Conservation (phyloP, 768 basidiomycete genomes). For the Exsudoporus frostii region DNA sequence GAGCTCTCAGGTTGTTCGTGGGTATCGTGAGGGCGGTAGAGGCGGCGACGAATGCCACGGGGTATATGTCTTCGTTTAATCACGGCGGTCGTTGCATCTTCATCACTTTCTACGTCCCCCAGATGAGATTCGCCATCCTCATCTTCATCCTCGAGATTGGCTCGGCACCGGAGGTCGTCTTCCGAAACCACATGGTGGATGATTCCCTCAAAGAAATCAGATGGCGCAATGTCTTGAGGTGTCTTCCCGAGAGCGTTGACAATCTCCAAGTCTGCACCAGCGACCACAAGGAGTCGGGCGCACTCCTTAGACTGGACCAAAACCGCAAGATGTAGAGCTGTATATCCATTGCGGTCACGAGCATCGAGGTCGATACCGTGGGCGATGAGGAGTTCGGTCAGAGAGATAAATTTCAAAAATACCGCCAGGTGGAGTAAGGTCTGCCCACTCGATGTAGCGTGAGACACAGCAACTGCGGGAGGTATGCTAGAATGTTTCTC, state of each 20-base stretch:
- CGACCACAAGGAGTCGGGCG: constrained; percentile 63
- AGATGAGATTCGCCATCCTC: constrained; percentile 59
- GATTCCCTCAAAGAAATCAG: constrained; percentile 43
- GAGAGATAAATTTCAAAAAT: constrained; percentile 69
- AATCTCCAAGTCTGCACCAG: constrained; percentile 76
- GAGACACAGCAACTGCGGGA: constrained; percentile 59
- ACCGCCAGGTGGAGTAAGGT: constrained; percentile 86
- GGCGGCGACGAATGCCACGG: constrained; percentile 35
- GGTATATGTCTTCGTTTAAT: constrained; percentile 30
- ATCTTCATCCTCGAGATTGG: constrained; percentile 36
- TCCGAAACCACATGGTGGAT: constrained; percentile 16
- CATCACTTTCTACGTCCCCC: constrained; percentile 71
- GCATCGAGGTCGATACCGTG: constrained; percentile 77
- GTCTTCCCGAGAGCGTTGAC: constrained; percentile 72
- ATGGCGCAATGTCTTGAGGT: constrained; percentile 55
- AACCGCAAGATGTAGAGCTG: constrained; percentile 84
- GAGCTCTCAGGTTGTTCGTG: constrained; percentile 11
- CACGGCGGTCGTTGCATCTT: constrained; percentile 38
- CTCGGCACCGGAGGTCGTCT: constrained; percentile 22
- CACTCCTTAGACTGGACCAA: constrained; percentile 62
- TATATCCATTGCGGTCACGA: constrained; percentile 87
- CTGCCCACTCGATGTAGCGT: constrained; percentile 69
- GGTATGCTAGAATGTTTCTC: constrained; percentile 42
- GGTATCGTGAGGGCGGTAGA: constrained; percentile 12
- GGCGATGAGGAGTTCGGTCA: constrained; percentile 68